phyloP scores from a whole-genome alignment of 2,329 filamentous ascomycete genomes.

The Colletotrichum gloeosporioides region DNA sequence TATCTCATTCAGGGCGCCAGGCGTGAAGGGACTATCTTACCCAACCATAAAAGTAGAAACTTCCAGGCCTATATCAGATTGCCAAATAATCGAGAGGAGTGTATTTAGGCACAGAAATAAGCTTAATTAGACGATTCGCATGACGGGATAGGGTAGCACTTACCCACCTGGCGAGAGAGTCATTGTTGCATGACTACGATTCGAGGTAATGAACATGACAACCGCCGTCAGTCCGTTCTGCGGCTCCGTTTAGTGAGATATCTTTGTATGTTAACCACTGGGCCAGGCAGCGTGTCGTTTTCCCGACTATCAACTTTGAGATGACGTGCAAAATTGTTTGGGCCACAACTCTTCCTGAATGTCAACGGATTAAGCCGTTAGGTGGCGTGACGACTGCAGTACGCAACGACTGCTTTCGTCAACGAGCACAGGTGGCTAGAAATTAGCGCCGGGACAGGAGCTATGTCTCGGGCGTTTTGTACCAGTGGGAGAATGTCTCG shows the following conservation, averaged over 20 bases:
- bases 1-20: accelerated
- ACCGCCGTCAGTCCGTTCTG: background rate
- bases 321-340: background rate
- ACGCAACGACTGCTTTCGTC: background rate
- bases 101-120: background rate
- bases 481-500: background rate
- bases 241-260: background rate
- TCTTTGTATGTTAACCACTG: background rate
- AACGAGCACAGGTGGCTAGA: background rate
- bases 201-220: background rate
- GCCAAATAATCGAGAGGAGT: background rate
- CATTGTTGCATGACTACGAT: background rate
- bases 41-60: background rate
- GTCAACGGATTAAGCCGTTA: background rate
- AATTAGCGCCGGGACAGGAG: background rate
- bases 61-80: background rate
- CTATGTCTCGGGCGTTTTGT: background rate
- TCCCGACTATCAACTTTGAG: background rate
- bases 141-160: background rate
- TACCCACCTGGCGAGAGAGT: background rate
- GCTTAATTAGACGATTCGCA: background rate
- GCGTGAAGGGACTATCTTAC: background rate
- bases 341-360: background rate
- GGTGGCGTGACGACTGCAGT: background rate
- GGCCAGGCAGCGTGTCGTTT: background rate